phyloP scores from a whole-genome alignment of 768 basidiomycete species.

The Pleurotus tuoliensis region DNA sequence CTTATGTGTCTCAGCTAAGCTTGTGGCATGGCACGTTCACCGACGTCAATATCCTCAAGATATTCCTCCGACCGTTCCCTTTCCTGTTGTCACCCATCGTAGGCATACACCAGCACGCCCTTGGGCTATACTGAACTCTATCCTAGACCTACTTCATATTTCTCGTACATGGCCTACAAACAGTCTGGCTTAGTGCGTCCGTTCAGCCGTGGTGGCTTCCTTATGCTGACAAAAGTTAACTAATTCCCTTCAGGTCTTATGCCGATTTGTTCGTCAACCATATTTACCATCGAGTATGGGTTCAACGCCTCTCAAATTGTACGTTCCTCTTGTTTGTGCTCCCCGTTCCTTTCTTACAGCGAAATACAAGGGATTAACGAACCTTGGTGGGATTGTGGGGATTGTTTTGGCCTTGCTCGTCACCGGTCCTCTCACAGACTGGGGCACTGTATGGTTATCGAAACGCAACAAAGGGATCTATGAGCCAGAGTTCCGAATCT shows the following conservation, averaged over 20 bases:
- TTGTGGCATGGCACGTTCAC: slow-evolving; percentile 35
- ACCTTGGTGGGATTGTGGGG: slow-evolving; percentile 39
- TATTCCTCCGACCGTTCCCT: slow-evolving; percentile 38
- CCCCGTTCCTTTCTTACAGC: neutral
- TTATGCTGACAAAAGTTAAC: neutral
- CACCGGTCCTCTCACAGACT: slow-evolving; percentile 37
- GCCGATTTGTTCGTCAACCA: slow-evolving; percentile 40
- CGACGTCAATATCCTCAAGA: slow-evolving; percentile 27
- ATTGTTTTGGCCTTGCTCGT: slow-evolving; percentile 34
- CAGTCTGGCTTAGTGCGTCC: slow-evolving; percentile 37
- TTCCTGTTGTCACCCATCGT: slow-evolving; percentile 40
- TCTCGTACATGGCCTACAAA: slow-evolving; percentile 36
- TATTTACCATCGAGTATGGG: slow-evolving; percentile 40
- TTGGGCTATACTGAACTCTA: neutral
- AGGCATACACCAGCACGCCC: slow-evolving; percentile 8
- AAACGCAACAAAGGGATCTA: slow-evolving; percentile 41
- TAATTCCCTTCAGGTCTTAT: slow-evolving; percentile 27
- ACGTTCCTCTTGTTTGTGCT: slow-evolving; percentile 1
- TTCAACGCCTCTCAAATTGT: slow-evolving; percentile 38
- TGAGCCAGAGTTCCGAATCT: slow-evolving; percentile 42
- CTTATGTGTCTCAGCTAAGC: slow-evolving; percentile 30
- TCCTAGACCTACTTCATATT: slow-evolving; percentile 34
- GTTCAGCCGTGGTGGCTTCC: neutral
- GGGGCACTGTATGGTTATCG: slow-evolving; percentile 38
- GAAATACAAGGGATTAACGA: slow-evolving; percentile 29